phyloP scores from a whole-genome alignment of 345 rosid genomes.

The Microthlaspi erraticum region DNA sequence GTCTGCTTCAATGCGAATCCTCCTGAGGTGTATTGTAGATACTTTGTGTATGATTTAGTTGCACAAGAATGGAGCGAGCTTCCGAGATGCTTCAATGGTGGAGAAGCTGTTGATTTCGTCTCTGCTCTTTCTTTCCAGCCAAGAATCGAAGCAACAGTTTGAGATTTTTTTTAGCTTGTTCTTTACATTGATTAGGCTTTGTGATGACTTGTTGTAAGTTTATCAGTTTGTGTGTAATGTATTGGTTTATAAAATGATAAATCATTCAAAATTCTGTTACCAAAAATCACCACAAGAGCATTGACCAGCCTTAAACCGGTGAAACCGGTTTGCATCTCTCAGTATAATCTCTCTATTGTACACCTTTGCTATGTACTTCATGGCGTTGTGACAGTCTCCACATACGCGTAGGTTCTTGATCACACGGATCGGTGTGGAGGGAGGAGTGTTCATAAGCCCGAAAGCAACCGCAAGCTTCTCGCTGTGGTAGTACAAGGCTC shows the following conservation, averaged over 20 bases:
- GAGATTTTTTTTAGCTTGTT: slow-evolving; percentile 19
- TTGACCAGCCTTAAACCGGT: slow-evolving; percentile 52
- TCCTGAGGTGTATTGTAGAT: slow-evolving; percentile 54
- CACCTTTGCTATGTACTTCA: slow-evolving; percentile 54
- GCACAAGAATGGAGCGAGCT: slow-evolving; percentile 67
- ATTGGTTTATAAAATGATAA: neutral
- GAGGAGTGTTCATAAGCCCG: slow-evolving; percentile 55
- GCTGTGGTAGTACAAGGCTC: slow-evolving; percentile 49
- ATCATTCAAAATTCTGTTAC: no score
- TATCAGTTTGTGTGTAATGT: neutral
- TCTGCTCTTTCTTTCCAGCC: slow-evolving; percentile 90
- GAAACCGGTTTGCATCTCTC: slow-evolving; percentile 65
- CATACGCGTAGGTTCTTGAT: slow-evolving; percentile 57
- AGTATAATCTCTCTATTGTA: slow-evolving; percentile 51
- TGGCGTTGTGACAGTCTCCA: slow-evolving; percentile 58
- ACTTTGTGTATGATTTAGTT: slow-evolving; percentile 55
- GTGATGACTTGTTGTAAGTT: slow-evolving; percentile 15
- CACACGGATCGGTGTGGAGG: slow-evolving; percentile 47
- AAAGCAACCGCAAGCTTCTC: slow-evolving; percentile 59
- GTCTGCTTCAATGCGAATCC: slow-evolving; percentile 65
- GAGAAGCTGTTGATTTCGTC: slow-evolving; percentile 67
- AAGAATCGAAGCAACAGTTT: slow-evolving; percentile 70
- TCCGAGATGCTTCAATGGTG: slow-evolving; percentile 55
- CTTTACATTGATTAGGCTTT: slow-evolving; percentile 3
- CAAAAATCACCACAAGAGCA: slow-evolving; percentile 54